These are phyloP conservation scores for Harrya chromipes DNA, from an alignment of 768 basidiomycete species.

Conservation along the genomic window DNA sequence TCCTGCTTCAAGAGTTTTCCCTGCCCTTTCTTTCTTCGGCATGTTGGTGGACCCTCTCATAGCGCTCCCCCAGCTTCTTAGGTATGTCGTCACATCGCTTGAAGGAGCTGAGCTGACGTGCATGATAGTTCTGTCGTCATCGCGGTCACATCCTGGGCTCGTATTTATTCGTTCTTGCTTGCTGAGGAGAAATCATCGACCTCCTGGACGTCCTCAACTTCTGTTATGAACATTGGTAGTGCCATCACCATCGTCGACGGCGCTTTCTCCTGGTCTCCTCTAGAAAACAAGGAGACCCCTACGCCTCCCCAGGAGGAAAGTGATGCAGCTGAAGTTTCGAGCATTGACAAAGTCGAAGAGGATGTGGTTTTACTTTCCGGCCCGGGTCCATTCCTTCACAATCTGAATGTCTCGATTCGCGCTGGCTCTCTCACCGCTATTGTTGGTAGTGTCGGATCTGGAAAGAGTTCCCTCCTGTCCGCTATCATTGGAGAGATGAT, in stretches of 20 bases:
- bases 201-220: background rate
- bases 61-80: constrained; percentile 28
- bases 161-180: constrained; percentile 27
- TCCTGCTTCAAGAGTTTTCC: constrained; percentile 23
- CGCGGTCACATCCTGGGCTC: constrained; percentile 27
- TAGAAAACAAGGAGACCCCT: constrained; percentile 1
- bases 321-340: constrained; percentile 6
- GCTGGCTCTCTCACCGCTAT: constrained; percentile 25
- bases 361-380: constrained; percentile 1
- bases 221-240: constrained; percentile 10
- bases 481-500: constrained; percentile 31
- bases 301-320: background rate
- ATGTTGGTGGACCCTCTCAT: constrained; percentile 32
- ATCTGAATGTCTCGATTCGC: constrained; percentile 21
- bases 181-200: constrained; percentile 22
- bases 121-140: constrained; percentile 22
- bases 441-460: constrained; percentile 27
- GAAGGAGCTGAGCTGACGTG: background rate
- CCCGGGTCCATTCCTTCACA: constrained; percentile 16
- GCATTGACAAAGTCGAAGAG: constrained; percentile 7
- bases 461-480: constrained; percentile 29
- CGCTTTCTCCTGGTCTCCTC: constrained; percentile 25
- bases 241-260: constrained; percentile 21
- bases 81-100: constrained; percentile 9
- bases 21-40: constrained; percentile 31